Evolutionary conservation across 2,329 filamentous ascomycete species (phyloP).

Genomic region (Cryphonectria parasitica): DNA sequence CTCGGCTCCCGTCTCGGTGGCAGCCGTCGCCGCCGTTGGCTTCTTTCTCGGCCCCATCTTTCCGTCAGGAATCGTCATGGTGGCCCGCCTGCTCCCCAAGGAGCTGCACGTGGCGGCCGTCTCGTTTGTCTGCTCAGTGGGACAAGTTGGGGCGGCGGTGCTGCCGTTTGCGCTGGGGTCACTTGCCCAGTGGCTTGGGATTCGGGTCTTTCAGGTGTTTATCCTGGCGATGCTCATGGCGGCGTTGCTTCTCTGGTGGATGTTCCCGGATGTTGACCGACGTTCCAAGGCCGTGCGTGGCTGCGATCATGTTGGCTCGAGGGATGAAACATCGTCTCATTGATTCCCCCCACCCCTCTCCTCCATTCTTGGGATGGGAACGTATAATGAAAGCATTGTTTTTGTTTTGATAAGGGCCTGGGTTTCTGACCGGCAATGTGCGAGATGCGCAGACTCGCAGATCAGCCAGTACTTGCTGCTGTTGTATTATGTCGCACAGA

Average conservation of each 20-base stretch:
- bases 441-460: background rate
- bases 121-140: conserved; percentile 48
- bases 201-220: conserved; percentile 41
- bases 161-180: conserved; percentile 49
- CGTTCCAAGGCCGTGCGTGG: background rate
- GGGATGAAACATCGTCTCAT: background rate
- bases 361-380: background rate
- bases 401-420: background rate
- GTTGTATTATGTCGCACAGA: background rate
- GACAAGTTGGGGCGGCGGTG: conserved; percentile 48
- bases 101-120: conserved; percentile 48
- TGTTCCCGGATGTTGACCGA: conserved; percentile 16
- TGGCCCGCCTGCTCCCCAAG: conserved; percentile 42
- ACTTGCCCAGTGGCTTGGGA: conserved; percentile 43
- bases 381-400: background rate
- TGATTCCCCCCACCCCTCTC: background rate
- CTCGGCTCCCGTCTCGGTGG: conserved; percentile 34
- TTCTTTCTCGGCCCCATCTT: conserved; percentile 48
- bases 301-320: background rate
- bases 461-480: too few relatives aligned
- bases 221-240: conserved; percentile 33
- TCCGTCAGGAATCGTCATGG: conserved; percentile 45
- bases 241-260: conserved; percentile 30
- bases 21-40: conserved; percentile 40
- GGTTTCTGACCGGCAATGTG: background rate